These are phyloP conservation scores for Cornus suecica DNA, from an alignment of 148 eudicot species.

Conservation along the genomic window DNA sequence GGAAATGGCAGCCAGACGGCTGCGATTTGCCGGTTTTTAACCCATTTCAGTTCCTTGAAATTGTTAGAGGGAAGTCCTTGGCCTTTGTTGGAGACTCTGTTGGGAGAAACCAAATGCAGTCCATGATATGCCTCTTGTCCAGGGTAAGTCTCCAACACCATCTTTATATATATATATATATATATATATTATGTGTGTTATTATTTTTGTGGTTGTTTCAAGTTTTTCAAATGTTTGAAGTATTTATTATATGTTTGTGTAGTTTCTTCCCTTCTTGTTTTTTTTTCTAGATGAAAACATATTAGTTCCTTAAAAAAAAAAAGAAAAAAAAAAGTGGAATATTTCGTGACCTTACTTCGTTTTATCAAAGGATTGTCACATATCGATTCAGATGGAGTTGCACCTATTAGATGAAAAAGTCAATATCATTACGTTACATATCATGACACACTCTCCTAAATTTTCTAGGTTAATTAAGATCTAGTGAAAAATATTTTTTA, in stretches of 20 bases:
- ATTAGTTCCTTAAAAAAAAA: too few relatives aligned
- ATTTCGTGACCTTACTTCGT: too few relatives aligned
- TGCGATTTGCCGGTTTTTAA: constrained; percentile 34
- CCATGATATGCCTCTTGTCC: constrained; percentile 40
- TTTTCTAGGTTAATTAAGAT: too few relatives aligned
- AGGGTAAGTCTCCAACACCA: constrained; percentile 24
- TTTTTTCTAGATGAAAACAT: too few relatives aligned
- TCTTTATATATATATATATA: not conserved
- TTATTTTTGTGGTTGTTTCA: not conserved
- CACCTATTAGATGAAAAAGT: too few relatives aligned
- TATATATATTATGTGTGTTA: not conserved
- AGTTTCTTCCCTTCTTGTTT: too few relatives aligned
- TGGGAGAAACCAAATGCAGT: constrained; percentile 48
- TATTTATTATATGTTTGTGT: not conserved
- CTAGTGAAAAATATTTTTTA: too few relatives aligned
- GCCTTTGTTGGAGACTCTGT: constrained; percentile 44
- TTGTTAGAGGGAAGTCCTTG: constrained; percentile 30
- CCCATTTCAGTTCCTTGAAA: constrained; percentile 31
- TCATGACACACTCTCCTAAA: too few relatives aligned
- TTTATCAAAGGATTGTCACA: too few relatives aligned
- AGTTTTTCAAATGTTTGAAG: not conserved
- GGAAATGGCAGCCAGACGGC: constrained; percentile 39
- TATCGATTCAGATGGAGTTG: too few relatives aligned
- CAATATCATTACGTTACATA: too few relatives aligned
- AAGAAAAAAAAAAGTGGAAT: too few relatives aligned